Evolutionary conservation across 805 yeast genomes (phyloP).

Genomic region (Ogataea chonburiensis): DNA sequence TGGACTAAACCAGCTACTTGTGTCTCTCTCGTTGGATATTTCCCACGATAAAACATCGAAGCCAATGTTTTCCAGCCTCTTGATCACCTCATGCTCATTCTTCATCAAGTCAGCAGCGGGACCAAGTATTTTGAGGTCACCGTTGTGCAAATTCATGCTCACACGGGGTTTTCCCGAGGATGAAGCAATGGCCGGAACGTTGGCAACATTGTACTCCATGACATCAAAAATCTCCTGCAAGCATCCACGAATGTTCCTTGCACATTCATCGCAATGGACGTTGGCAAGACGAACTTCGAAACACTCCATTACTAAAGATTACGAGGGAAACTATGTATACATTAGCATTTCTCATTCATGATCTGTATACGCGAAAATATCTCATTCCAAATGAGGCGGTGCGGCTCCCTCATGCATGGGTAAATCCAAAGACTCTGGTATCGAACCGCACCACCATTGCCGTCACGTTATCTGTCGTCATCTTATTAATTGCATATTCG

Average conservation of each 20-base stretch:
- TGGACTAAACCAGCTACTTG: too few species aligned
- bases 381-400: conserved; percentile 9
- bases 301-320: conserved; percentile 22
- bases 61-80: conserved; percentile 36
- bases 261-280: conserved; percentile 58
- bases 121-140: conserved; percentile 32
- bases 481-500: conserved; percentile 68
- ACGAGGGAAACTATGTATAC: neutral
- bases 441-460: conserved; percentile 80
- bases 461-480: conserved; percentile 89
- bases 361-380: conserved; percentile 10
- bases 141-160: conserved; percentile 25
- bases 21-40: conserved; percentile 9
- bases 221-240: conserved; percentile 27
- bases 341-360: conserved; percentile 2
- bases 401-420: conserved; percentile 6
- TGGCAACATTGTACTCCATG: conserved; percentile 17
- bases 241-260: conserved; percentile 34
- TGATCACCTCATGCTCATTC: conserved; percentile 29
- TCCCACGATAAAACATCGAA: conserved; percentile 33
- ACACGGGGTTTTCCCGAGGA: conserved; percentile 17
- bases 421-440: conserved; percentile 38
- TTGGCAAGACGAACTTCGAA: conserved; percentile 38
- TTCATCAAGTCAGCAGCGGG: conserved; percentile 17
- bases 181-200: conserved; percentile 5